Base-by-base conservation (phyloP, 768 basidiomycete species). In the Mycena indigotica region DNA sequence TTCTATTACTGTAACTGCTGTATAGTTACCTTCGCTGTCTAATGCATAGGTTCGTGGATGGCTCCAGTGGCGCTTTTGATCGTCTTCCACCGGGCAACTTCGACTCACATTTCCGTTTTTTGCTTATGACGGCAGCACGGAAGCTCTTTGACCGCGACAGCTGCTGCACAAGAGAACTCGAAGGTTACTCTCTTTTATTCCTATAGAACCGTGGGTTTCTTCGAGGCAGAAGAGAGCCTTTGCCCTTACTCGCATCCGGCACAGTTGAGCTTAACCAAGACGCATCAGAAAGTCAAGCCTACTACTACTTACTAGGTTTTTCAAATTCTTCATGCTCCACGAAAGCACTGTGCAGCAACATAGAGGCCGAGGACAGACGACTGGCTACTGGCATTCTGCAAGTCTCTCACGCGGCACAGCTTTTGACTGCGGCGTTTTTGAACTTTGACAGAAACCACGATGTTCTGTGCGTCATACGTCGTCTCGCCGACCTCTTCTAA, bases 171-270 rank as follows among this genome's bases (percentile, higher is more conserved):
- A 15, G 12, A n/a, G n/a, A 38, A 10, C 12, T 38, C n/a, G 35
- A 38, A 30, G 38, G 38, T 28, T 52, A 57, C 53, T 56, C 49
- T 21, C 6, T n/a, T 30, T 32, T 30, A 17, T 28, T 46, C 62
- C 62, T 60, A 41, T 28, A 17, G 28, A 41, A 63, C 28, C 62
- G 62, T 63, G 62, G 62, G 58, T 60, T 63, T 63, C n/a, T 59
- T 63, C 40, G 50, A 52, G 32, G 32, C 49, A 59, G 32, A 32
- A 16, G 38, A 16, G 15, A 40, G 39, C 39, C 56, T 56, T 53
- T 56, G 50, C 41, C 40, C 25, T 55, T 57, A 48, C 39, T 54
- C 60, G 60, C 56, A 51, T 57, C 56, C 56, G 60, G 51, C 52
- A 55, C 32, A 52, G 39, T 53, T 38, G 55, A 44, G 55, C 35